Base-by-base conservation (phyloP, 2,329 filamentous ascomycete genomes). In the Elsinoe ampelina region DNA sequence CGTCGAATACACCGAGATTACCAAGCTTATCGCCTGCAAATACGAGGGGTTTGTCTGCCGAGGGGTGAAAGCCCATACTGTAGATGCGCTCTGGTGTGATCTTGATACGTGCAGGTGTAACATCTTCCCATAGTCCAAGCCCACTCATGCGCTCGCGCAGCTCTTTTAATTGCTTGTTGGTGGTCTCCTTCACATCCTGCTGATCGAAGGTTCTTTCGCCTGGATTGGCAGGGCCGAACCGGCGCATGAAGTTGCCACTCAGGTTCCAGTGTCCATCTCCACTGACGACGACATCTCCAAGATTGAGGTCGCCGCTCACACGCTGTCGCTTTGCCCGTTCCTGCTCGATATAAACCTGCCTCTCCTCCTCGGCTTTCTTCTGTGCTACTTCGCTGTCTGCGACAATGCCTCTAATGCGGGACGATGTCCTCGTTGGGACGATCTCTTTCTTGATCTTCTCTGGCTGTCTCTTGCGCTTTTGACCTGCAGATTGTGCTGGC, bases 1-100 rank as follows among this genome's bases (percentile, higher is more conserved):
- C 90, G 67, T 98, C 92, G 56, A 96, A 92, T 1, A 98, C 82
- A 0, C 93, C 93, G 58, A 97, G 77, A 20, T 89, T 87, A 1
- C 93, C 92, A 62, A 95, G 80, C 68, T 98, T 98, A 66, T 98
- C 93, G 10, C 92, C 92, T 0, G 92, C 92, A 67, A 98, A 95
- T 1, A 97, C 80, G 2, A 98, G 76, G 0, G 91, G 84, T 65
- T 97, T 97, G 2, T 91, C 83, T 58, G 84, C 77, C 0, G 84
- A 91, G 0, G 93, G 93, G 65, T 98, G 93, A 63, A 98, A 92
- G 0, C 85, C 84, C 64, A 97, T 82, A 0, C 87, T 80, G 66
- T 97, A 98, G 57, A 95, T 80, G 55, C 92, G 77, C 63, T 95
- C 89, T 0, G 90, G 91, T 0, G 87, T 92, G 50, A 96, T 85